phyloP scores from a whole-genome alignment of 352 stramenopile genomes.

The Pythium guiyangense region DNA sequence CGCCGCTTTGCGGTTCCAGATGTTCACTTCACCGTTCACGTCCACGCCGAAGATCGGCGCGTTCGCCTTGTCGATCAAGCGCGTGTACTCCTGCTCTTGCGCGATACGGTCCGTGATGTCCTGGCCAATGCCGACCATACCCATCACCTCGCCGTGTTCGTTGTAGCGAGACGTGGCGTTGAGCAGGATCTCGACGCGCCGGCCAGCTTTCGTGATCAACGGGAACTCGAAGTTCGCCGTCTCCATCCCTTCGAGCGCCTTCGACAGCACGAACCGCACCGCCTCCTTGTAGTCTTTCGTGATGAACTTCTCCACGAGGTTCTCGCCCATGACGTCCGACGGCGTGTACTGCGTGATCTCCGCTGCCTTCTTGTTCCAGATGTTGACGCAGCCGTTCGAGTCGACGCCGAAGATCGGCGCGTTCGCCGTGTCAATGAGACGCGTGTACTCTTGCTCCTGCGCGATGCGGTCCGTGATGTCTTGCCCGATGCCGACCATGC shows the following conservation, averaged over 20 bases:
- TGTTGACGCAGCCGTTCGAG: slow-evolving; percentile 20
- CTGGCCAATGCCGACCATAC: slow-evolving; percentile 21
- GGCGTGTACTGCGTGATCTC: too few species aligned
- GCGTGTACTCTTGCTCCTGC: slow-evolving; percentile 68
- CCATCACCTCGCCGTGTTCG: slow-evolving; percentile 4
- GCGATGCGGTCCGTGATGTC: too few species aligned
- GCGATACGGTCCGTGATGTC: slow-evolving; percentile 24
- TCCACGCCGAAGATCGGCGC: slow-evolving; percentile 76
- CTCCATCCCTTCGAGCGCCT: too few species aligned
- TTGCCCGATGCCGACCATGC: too few species aligned
- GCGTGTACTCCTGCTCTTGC: slow-evolving; percentile 67
- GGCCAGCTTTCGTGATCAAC: too few species aligned
- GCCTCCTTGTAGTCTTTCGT: too few species aligned
- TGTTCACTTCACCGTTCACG: slow-evolving; percentile 19
- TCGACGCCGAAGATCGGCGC: slow-evolving; percentile 76
- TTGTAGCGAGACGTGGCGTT: too few species aligned
- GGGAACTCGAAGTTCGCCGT: too few species aligned
- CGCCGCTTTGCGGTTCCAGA: slow-evolving; percentile 80
- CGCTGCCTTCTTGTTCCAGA: slow-evolving; percentile 74
- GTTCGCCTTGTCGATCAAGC: slow-evolving; percentile 79
- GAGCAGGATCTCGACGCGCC: too few species aligned
- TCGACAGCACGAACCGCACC: too few species aligned
- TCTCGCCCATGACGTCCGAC: too few species aligned
- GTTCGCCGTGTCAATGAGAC: slow-evolving; percentile 80
- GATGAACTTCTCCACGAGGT: too few species aligned